phyloP scores from a whole-genome alignment of 1,139 yeast species.

The Kazachstania sp. region DNA sequence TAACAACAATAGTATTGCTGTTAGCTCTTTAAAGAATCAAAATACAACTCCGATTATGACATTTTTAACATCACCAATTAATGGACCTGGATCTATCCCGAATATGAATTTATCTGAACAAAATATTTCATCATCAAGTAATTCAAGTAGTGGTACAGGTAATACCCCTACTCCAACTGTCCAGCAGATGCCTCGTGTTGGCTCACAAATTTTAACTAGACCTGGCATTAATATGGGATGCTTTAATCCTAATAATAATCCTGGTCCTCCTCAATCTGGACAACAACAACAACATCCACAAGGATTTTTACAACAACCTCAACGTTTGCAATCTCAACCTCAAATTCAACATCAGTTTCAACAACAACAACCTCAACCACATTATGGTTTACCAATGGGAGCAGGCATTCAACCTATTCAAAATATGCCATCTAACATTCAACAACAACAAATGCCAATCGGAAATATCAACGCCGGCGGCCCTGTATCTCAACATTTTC shows the following conservation, averaged over 20 bases:
- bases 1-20: background rate
- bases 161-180: background rate
- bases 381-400: background rate
- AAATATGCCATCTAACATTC: background rate
- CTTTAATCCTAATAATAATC: background rate
- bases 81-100: constrained; percentile 9
- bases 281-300: constrained; percentile 1
- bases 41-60: constrained; percentile 9
- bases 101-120: constrained; percentile 1
- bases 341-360: too few species aligned
- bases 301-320: constrained; percentile 1
- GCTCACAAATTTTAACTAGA: constrained; percentile 1
- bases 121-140: background rate
- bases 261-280: background rate
- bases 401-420: background rate
- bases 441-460: background rate
- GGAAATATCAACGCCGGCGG: background rate
- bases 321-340: background rate
- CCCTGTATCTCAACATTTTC: background rate
- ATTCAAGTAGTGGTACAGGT: background rate
- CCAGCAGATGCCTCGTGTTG: background rate
- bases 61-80: constrained; percentile 10
- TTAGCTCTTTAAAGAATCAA: background rate
- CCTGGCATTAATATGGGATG: background rate
- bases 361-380: constrained; percentile 2